A percentile compares a stretch with the other conserved stretches of the same genome.
phyloP scores from a whole-genome alignment of 2,329 filamentous ascomycete species.

The Phialophora tarda region DNA sequence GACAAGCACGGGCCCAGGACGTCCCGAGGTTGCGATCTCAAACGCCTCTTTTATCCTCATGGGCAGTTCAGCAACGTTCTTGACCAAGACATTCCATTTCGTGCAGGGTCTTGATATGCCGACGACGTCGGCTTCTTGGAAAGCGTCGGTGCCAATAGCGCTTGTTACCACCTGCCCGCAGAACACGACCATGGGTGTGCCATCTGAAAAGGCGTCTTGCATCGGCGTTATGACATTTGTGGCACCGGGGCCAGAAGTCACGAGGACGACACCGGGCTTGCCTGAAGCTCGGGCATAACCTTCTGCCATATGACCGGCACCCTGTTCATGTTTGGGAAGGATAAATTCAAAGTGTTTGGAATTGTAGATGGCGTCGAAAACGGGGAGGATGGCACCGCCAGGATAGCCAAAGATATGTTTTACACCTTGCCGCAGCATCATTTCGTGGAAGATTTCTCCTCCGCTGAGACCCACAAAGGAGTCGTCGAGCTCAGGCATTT shows the following conservation, averaged over 20 bases:
- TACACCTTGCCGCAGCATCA: slow-evolving; percentile 92
- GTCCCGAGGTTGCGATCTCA: slow-evolving; percentile 92
- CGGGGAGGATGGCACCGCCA: slow-evolving; percentile 93
- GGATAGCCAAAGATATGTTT: slow-evolving; percentile 96
- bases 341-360: slow-evolving; percentile 96
- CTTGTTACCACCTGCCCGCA: slow-evolving; percentile 88
- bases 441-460: slow-evolving; percentile 97
- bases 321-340: slow-evolving; percentile 94
- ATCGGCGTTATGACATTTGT: slow-evolving; percentile 97
- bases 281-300: slow-evolving; percentile 94
- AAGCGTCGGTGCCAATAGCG: slow-evolving; percentile 92
- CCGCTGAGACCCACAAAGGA: slow-evolving; percentile 96
- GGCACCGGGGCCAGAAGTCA: slow-evolving; percentile 94
- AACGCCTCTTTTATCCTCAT: slow-evolving; percentile 96
- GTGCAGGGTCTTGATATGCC: slow-evolving; percentile 94
- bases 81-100: slow-evolving; percentile 99
- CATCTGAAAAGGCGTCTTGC: slow-evolving; percentile 94
- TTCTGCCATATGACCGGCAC: slow-evolving; percentile 97
- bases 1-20: slow-evolving; percentile 91
- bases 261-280: slow-evolving; percentile 92
- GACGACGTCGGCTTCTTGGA: slow-evolving; percentile 94
- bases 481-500: slow-evolving; percentile 73
- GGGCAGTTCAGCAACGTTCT: slow-evolving; percentile 90
- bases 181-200: slow-evolving; percentile 95
- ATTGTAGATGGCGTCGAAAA: slow-evolving; percentile 99